Evolutionary conservation across 176 grass and related monocot genomes (phyloP), one percentile per base, ranked within the genome.

Genomic region (Bolboschoenus planiculmis): DNA sequence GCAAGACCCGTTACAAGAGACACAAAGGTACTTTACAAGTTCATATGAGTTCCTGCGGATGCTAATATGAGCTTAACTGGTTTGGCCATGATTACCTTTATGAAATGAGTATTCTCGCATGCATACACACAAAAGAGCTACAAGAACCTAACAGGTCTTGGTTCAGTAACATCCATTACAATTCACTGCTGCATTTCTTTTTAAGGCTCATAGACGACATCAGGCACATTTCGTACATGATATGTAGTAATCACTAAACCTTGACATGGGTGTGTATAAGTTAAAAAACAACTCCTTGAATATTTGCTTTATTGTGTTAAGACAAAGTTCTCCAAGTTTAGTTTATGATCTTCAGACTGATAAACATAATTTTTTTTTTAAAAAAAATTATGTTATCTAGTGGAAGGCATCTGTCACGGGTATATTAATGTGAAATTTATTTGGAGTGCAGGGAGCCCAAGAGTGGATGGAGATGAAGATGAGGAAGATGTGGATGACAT

Each of bases 1-100:
- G 97, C 97, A 99, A 99, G 86, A 99, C 97, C 56, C 90, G 97
- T 81, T 99, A 99, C 91, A 99, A 99, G 86, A 95, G 97, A 81
- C 97, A 90, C 13, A 99, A 91, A 93, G 97, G 97, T 99, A 82
- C 43, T 46, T 44, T 10, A 5, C 4, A 39, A 61, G 35, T 16
- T 27, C 24, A 2, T 24, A 63, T 65, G 56, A 64, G 42, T 76
- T 51, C 24, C 27, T 72, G 30, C n/a, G 56, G 27, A 42, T 47
- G 39, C 48, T 75, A 13, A 70, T 21, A 14, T 64, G 43, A 64
- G 10, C 11, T 46, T 14, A 50, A 82, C 39, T 82, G 42, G 10
- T 61, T 63, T 63, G 6, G 18, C 9, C 20, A 20, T 40, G 73
- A 78, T 14, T 39, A 40, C 18, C 35, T 70, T 70, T 35, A 70